Conservation (phyloP, 2,329 filamentous ascomycete genomes). For the Stagonosporopsis rhizophila region DNA sequence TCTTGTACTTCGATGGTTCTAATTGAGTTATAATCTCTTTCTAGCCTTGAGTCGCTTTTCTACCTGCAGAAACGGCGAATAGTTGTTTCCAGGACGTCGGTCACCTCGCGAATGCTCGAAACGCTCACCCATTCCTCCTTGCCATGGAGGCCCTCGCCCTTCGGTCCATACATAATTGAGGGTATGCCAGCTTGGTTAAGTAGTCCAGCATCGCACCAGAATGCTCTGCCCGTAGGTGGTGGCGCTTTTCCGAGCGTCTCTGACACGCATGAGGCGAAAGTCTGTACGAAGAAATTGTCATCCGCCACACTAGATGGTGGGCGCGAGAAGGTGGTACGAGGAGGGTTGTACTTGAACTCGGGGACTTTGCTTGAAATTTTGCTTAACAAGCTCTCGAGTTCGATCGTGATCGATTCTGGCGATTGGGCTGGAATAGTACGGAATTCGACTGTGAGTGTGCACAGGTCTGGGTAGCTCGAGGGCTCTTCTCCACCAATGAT, state of each 20-base stretch:
- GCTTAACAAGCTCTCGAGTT: background rate
- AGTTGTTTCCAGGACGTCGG: background rate
- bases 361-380: background rate
- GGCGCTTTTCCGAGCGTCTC: background rate
- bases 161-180: constrained; percentile 57
- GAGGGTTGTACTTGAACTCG: background rate
- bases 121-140: constrained; percentile 60
- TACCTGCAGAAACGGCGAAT: background rate
- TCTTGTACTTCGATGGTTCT: background rate
- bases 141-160: constrained; percentile 58
- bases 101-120: background rate
- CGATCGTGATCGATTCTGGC: background rate
- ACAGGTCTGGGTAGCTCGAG: constrained; percentile 60
- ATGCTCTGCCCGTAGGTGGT: constrained; percentile 37
- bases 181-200: constrained; percentile 56
- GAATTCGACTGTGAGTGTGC: constrained; percentile 58
- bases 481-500: constrained; percentile 61
- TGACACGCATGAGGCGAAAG: background rate
- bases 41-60: background rate
- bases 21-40: background rate
- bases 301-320: background rate
- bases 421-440: constrained; percentile 58
- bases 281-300: constrained; percentile 1
- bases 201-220: constrained; percentile 62
- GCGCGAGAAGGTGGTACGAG: constrained; percentile 46